Conservation (phyloP, 768 basidiomycete genomes). For the Leccinum variicolor region DNA sequence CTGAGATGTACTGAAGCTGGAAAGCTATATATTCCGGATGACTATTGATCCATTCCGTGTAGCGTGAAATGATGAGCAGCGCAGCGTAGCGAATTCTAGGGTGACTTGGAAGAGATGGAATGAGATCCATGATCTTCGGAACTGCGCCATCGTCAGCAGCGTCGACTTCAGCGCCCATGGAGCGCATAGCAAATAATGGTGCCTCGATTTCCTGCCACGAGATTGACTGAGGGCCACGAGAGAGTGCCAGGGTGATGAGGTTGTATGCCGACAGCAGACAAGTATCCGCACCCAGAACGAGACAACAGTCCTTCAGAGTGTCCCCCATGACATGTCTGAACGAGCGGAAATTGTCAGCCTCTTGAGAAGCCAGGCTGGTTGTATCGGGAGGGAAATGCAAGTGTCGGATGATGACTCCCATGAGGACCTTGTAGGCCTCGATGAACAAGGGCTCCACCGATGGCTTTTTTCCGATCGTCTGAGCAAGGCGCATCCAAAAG, state of each 20-base stretch:
- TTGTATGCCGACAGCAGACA: slow-evolving; percentile 83
- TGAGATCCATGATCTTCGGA: slow-evolving; percentile 95
- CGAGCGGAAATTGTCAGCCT: slow-evolving; percentile 88
- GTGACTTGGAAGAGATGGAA: slow-evolving; percentile 85
- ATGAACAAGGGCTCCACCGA: slow-evolving; percentile 72
- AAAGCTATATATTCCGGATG: slow-evolving; percentile 85
- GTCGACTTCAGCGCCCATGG: slow-evolving; percentile 96
- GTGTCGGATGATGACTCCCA: slow-evolving; percentile 84
- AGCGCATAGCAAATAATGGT: slow-evolving; percentile 94
- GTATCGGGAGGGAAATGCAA: slow-evolving; percentile 86
- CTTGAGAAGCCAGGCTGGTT: slow-evolving; percentile 65
- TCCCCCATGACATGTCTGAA: slow-evolving; percentile 99
- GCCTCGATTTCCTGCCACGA: slow-evolving; percentile 98
- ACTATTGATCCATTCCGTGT: slow-evolving; percentile 93
- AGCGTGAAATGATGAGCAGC: slow-evolving; percentile 89
- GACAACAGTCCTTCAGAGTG: slow-evolving; percentile 97
- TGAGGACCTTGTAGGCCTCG: slow-evolving; percentile 80
- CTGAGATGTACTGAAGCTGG: slow-evolving; percentile 88
- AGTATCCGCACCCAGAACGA: slow-evolving; percentile 81
- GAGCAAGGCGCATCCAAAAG: slow-evolving; percentile 98
- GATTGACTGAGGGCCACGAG: slow-evolving; percentile 50
- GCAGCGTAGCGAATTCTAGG: slow-evolving; percentile 94
- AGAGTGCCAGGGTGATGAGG: slow-evolving; percentile 71
- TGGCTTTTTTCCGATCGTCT: slow-evolving; percentile 74
- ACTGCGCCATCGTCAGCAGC: slow-evolving; percentile 76